Evolutionary conservation across 129 eudicot species (phyloP).

Genomic region (Escallonia herrerae): DNA sequence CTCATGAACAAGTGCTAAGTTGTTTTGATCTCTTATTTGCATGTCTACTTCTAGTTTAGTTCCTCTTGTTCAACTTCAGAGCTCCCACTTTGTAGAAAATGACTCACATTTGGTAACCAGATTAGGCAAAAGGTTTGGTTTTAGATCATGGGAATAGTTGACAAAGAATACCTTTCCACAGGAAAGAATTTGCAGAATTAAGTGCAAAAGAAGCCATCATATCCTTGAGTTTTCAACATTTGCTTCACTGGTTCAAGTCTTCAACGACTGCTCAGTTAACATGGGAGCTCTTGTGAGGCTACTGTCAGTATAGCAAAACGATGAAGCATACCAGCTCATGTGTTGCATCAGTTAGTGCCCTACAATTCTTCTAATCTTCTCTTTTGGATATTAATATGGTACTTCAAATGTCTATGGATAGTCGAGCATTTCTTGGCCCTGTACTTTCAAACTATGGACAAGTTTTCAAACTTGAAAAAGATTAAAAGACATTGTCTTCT

Average conservation of each 20-base stretch:
- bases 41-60: not conserved
- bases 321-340: not conserved
- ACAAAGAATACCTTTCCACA: conserved; percentile 6
- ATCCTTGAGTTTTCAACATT: conserved; percentile 23
- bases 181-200: not conserved
- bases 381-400: no score
- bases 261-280: not conserved
- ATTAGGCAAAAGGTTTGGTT: conserved; percentile 24
- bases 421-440: no score
- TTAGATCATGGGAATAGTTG: conserved; percentile 22
- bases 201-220: conserved; percentile 1
- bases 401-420: no score
- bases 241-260: conserved; percentile 12
- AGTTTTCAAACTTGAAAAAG: not conserved
- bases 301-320: not conserved
- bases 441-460: no score
- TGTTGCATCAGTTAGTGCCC: no score
- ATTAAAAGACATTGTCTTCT: not conserved
- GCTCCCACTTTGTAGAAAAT: conserved; percentile 24
- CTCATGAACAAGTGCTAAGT: not conserved
- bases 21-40: not conserved
- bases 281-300: not conserved
- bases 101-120: no score
- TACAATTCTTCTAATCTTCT: no score
- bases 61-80: conserved; percentile 14